Base-by-base conservation (phyloP, 2,329 filamentous ascomycete genomes). In the Penicillium frequentans region DNA sequence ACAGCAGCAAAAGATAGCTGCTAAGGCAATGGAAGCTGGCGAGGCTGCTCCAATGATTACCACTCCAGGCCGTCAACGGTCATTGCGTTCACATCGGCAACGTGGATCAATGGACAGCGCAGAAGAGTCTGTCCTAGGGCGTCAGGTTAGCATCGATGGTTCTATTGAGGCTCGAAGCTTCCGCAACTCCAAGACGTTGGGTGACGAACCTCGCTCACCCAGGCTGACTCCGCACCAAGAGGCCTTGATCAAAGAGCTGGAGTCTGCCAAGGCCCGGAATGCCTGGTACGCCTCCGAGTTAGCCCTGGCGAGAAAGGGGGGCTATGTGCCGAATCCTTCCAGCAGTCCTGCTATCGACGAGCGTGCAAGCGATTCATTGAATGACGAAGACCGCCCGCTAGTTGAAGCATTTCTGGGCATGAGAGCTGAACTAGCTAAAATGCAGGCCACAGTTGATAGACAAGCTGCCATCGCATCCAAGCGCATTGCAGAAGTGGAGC, bases 281-380 rank as follows among this genome's bases (percentile, higher is more conserved):
- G 93, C 93, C 0, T 99, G 95, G 95, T 97, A 96, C 74, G 91
- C 92, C 8, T 97, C 93, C 0, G 95, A 99, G 75, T 81, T 99
- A 46, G 91, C 96, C 56, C 80, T 99, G 61, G 96, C 95, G 7
- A 87, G 90, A 49, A 96, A 96, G 75, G 86, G 91, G 42, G 95
- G 95, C 5, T 99, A 98, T 69, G 83, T 86, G 7, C 84, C 90
- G 16, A 91, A 85, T 60, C 80, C 86, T 3, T 86, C 87, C 1
- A 83, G 86, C 26, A 90, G 85, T 68, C 87, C 91, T 14, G 82
- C 86, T 0, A 79, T 96, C 24, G 93, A 98, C 61, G 87, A 89
- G 64, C 86, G 89, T 58, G 82, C 84, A 0, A 82, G 88, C 3
- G 91, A 96, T 64, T 87, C 87, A 0, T 93, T 99, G 69, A 88